These are phyloP conservation scores for Rhodamnia rubescens DNA, from an alignment of 345 rosid species.

Conservation along the genomic window DNA sequence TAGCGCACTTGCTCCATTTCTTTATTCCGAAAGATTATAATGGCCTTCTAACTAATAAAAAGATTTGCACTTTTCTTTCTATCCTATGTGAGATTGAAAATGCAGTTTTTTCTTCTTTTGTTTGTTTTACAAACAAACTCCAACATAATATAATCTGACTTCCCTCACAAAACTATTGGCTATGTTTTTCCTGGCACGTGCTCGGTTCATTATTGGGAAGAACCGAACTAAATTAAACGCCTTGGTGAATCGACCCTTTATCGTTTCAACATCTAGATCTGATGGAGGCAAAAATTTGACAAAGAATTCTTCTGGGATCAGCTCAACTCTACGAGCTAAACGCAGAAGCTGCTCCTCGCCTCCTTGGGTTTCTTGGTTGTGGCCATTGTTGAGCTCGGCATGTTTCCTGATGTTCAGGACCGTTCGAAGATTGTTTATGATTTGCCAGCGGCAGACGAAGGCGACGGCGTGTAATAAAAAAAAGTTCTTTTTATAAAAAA, in stretches of 20 bases:
- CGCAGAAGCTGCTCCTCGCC: not conserved
- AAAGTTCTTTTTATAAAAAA: too few species aligned
- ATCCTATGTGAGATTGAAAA: too few species aligned
- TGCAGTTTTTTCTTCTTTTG: too few species aligned
- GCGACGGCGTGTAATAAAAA: too few species aligned
- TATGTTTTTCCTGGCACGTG: not conserved
- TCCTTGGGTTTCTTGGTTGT: not conserved
- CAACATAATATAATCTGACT: not conserved
- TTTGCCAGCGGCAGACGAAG: too few species aligned
- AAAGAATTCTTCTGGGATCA: not conserved
- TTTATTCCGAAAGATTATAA: too few species aligned
- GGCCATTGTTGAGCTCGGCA: not conserved
- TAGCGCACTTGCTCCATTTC: too few species aligned
- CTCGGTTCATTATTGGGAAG: not conserved
- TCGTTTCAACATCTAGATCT: not conserved
- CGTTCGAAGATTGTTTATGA: not conserved
- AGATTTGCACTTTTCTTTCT: too few species aligned
- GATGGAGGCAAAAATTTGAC: not conserved
- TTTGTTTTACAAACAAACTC: too few species aligned
- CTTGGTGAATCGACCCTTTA: not conserved
- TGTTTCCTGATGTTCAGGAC: not conserved
- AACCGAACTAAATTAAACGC: not conserved
- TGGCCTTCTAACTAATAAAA: too few species aligned
- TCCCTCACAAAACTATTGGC: too few species aligned
- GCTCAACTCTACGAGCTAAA: not conserved